Conservation (phyloP, 1,284 basidiomycete genomes). For the Marasmius tenuissimus region DNA sequence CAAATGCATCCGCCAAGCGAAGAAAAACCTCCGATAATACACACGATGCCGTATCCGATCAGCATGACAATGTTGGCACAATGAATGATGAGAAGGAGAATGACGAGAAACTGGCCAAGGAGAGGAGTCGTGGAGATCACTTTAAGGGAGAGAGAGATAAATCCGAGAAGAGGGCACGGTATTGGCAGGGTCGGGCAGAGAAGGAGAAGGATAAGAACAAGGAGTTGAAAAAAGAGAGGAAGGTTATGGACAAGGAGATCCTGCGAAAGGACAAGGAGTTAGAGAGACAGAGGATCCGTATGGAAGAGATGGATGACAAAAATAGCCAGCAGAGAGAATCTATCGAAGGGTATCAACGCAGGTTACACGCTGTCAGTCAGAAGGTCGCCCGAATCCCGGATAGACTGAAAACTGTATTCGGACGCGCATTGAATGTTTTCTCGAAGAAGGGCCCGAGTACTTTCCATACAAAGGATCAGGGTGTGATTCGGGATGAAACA, state of each 20-base stretch:
- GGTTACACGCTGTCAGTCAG: neutral
- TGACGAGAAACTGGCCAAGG: neutral
- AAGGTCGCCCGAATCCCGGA: neutral
- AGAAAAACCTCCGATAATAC: too few species aligned
- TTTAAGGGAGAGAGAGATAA: neutral
- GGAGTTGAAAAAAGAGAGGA: neutral
- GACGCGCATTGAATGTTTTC: neutral
- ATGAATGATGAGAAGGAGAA: neutral
- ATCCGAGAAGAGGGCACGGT: neutral
- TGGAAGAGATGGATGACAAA: neutral
- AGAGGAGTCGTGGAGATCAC: neutral
- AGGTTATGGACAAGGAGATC: neutral
- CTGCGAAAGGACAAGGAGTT: neutral
- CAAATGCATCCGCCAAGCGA: neutral
- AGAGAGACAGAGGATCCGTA: neutral
- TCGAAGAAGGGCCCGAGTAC: neutral
- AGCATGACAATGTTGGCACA: neutral
- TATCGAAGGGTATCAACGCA: neutral
- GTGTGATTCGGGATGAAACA: constrained; percentile 9
- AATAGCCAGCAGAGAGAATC: neutral
- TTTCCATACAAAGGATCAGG: neutral
- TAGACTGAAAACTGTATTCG: neutral
- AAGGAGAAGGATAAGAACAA: neutral
- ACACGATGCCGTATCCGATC: neutral
- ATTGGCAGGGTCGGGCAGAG: neutral